These are phyloP conservation scores for Castanea crenata DNA, from an alignment of 306 rosid genomes.

Conservation along the genomic window DNA sequence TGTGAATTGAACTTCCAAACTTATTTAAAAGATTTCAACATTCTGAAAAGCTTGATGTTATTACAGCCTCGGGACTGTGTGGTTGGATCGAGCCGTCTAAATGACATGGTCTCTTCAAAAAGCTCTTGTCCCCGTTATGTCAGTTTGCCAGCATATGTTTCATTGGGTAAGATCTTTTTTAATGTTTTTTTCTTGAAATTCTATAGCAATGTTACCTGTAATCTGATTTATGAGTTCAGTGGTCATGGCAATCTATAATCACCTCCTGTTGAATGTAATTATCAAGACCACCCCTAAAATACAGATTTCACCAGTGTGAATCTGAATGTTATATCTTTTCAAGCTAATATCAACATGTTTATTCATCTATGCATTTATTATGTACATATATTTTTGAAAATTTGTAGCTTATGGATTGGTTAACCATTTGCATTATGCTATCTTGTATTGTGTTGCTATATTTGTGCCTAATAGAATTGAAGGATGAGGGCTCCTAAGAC, in stretches of 20 bases:
- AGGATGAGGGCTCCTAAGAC: too few relatives aligned
- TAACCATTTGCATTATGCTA: not conserved
- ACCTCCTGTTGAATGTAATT: not conserved
- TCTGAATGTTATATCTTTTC: not conserved
- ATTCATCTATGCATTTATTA: not conserved
- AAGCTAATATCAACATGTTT: not conserved
- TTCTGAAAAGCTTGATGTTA: conserved; percentile 1
- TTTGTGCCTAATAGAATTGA: not conserved
- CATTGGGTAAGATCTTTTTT: conserved; percentile 38
- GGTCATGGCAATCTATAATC: not conserved
- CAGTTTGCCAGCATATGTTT: conserved; percentile 57
- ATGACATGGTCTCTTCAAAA: conserved; percentile 42
- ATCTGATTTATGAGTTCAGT: not conserved
- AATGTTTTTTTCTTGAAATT: not conserved
- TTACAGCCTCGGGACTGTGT: conserved; percentile 87
- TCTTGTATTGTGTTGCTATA: not conserved
- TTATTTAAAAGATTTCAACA: not conserved
- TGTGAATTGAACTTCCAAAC: not conserved
- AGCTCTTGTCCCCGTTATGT: conserved; percentile 72
- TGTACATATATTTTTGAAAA: not conserved
- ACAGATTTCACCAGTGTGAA: not conserved
- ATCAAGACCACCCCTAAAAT: not conserved
- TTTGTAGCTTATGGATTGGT: not conserved
- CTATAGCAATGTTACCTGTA: not conserved
- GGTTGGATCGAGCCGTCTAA: conserved; percentile 32